These are phyloP conservation scores for Phoma sp. DNA, from an alignment of 2,329 filamentous ascomycete species.

Conservation along the genomic window DNA sequence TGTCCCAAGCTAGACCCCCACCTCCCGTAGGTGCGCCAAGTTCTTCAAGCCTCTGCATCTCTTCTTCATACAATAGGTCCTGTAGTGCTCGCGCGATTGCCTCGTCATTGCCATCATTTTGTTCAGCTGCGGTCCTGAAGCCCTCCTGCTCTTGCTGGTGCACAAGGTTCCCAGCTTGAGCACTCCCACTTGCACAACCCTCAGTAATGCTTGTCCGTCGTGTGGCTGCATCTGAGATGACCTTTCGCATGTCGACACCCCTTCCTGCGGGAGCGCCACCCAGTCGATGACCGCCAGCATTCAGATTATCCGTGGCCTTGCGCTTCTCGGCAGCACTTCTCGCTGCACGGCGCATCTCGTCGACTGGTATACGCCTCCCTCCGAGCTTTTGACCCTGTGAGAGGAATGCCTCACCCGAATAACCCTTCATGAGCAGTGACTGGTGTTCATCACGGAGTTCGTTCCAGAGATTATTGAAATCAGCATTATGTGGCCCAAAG, in stretches of 20 bases:
- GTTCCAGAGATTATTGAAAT: slow-evolving; percentile 88
- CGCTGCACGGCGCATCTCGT: slow-evolving; percentile 77
- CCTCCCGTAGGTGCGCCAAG: slow-evolving; percentile 51
- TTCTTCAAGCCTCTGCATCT: slow-evolving; percentile 56
- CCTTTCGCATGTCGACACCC: slow-evolving; percentile 71
- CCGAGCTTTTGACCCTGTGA: slow-evolving; percentile 76
- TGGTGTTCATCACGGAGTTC: slow-evolving; percentile 87
- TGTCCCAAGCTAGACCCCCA: slow-evolving; percentile 47
- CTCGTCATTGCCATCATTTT: slow-evolving; percentile 85
- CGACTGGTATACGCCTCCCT: slow-evolving; percentile 59
- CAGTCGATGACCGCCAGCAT: slow-evolving; percentile 75
- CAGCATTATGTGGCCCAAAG: slow-evolving; percentile 78
- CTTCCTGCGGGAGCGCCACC: slow-evolving; percentile 66
- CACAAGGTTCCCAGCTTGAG: slow-evolving; percentile 69
- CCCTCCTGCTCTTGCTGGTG: slow-evolving; percentile 71
- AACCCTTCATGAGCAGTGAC: slow-evolving; percentile 77
- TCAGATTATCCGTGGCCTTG: slow-evolving; percentile 61
- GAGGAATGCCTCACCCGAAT: slow-evolving; percentile 88
- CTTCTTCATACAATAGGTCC: slow-evolving; percentile 85
- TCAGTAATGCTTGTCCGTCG: slow-evolving; percentile 67
- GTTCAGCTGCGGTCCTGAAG: slow-evolving; percentile 82
- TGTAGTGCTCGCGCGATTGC: slow-evolving; percentile 86
- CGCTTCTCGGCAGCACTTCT: slow-evolving; percentile 76
- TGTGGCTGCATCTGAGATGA: slow-evolving; percentile 75
- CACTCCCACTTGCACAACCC: slow-evolving; percentile 77